Percentiles rank a stretch among this genome's conserved stretches.
Evolutionary conservation across 2,329 filamentous ascomycete genomes (phyloP).

Genomic region (Rhynchosporium secalis): DNA sequence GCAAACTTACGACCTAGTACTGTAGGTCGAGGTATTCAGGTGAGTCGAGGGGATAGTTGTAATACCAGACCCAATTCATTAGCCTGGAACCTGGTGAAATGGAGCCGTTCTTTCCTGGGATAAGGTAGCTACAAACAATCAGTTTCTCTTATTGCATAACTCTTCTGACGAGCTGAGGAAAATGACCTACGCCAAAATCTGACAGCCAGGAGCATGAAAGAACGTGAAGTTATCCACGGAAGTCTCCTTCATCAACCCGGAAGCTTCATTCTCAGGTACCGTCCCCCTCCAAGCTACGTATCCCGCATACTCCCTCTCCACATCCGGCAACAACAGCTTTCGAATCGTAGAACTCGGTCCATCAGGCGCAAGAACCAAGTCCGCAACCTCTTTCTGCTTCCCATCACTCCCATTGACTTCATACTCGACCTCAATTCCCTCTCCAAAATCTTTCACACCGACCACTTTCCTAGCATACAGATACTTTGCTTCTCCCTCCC

Average conservation of each 20-base stretch:
- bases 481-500: slow-evolving; percentile 25
- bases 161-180: slow-evolving; percentile 35
- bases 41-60: neutral
- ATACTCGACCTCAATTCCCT: slow-evolving; percentile 14
- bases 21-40: neutral
- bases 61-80: neutral
- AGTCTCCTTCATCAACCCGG: slow-evolving; percentile 38
- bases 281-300: slow-evolving; percentile 48
- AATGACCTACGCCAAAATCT: slow-evolving; percentile 40
- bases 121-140: neutral
- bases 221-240: slow-evolving; percentile 45
- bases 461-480: slow-evolving; percentile 19
- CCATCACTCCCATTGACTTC: neutral
- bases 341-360: slow-evolving; percentile 27
- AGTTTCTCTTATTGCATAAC: neutral
- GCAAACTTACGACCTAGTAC: no score
- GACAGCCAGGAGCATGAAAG: slow-evolving; percentile 43
- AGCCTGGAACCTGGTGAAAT: neutral
- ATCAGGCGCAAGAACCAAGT: slow-evolving; percentile 27
- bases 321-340: slow-evolving; percentile 17
- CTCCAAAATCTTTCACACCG: slow-evolving; percentile 9
- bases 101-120: neutral
- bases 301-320: slow-evolving; percentile 30
- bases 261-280: slow-evolving; percentile 43
- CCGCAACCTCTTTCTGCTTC: neutral